phyloP scores from a whole-genome alignment of 176 grass and related monocot genomes.

The Triticum aestivum region IWGSC_CS_RefSeq_v2.1 NC_057803.1:624996306-624996805 shows the following conservation, averaged over 20 bases:
- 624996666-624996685: neutral
- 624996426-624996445: conserved; percentile 36
- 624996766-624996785: conserved; percentile 94
- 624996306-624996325: too few species aligned
- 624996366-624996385: neutral
- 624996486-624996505: conserved; percentile 84
- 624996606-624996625: neutral
- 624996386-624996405: neutral
- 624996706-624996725: conserved; percentile 95
- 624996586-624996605: conserved; percentile 33
- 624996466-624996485: conserved; percentile 96
- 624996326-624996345: neutral
- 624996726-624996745: conserved; percentile 87
- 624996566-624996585: conserved; percentile 99
- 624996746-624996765: conserved; percentile 84
- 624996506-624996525: conserved; percentile 87
- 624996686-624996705: conserved; percentile 76
- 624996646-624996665: too few species aligned
- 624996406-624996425: too few species aligned
- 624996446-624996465: conserved; percentile 45
- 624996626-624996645: neutral
- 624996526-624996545: conserved; percentile 81
- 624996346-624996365: neutral
- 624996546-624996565: conserved; percentile 90
- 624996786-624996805: conserved; percentile 93